Conservation (phyloP, 164 flowering plant genomes). For the Tetrastigma voinierianum region DNA sequence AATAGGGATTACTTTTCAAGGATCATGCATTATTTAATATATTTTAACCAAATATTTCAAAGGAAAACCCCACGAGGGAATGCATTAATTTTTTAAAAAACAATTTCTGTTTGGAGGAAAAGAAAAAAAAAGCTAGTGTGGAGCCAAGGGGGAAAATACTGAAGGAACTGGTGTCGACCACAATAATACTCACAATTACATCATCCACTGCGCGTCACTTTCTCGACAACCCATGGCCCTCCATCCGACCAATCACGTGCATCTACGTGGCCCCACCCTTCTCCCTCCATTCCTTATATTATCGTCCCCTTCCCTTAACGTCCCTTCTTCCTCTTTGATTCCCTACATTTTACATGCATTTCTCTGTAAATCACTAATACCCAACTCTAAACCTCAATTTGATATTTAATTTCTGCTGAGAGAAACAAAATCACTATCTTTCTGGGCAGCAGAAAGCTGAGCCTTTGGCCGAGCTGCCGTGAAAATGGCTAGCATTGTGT, state of each 20-base stretch:
- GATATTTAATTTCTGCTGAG: no score
- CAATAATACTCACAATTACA: slow-evolving; percentile 18
- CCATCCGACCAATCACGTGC: background rate
- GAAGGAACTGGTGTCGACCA: slow-evolving; percentile 22
- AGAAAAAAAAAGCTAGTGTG: background rate
- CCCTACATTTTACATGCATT: background rate
- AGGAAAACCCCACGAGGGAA: no score
- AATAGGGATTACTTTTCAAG: no score
- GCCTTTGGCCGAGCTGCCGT: background rate
- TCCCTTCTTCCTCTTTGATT: background rate
- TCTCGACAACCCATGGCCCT: slow-evolving; percentile 26
- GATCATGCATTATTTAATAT: no score
- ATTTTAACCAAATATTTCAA: no score
- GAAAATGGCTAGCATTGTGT: slow-evolving; percentile 8
- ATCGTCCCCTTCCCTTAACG: background rate
- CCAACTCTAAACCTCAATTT: no score
- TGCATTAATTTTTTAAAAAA: no score
- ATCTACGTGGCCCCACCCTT: slow-evolving; percentile 21
- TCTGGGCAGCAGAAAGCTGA: no score
- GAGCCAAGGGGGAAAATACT: slow-evolving; percentile 8
- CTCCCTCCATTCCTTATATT: slow-evolving; percentile 4
- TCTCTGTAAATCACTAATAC: no score
- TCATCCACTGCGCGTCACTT: slow-evolving; percentile 29
- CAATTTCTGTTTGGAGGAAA: background rate
- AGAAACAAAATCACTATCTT: no score